These are phyloP conservation scores for Cladosporium sp. DNA, from an alignment of 2,329 filamentous ascomycete species.

Conservation along the genomic window DNA sequence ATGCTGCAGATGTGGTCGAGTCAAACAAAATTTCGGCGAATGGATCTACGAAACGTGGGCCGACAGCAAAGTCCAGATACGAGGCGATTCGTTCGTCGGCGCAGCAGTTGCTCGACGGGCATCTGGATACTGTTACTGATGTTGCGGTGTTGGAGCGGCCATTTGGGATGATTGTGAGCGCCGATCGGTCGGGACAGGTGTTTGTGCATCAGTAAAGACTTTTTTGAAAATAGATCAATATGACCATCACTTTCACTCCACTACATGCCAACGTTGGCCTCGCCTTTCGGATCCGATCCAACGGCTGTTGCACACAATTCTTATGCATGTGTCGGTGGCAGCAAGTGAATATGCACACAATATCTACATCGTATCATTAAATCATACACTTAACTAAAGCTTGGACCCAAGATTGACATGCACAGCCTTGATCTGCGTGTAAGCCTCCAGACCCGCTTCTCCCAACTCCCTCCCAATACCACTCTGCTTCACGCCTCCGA, in stretches of 20 bases:
- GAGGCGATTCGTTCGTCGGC: constrained; percentile 87
- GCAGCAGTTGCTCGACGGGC: constrained; percentile 78
- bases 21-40: constrained; percentile 31
- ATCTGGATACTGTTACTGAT: constrained; percentile 85
- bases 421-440: constrained; percentile 59
- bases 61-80: constrained; percentile 61
- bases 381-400: constrained; percentile 34
- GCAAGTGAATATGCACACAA: background rate
- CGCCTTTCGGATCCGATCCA: background rate
- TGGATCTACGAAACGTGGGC: constrained; percentile 39
- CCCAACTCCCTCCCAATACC: constrained; percentile 63
- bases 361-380: background rate
- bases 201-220: constrained; percentile 69
- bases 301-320: background rate
- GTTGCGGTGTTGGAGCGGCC: constrained; percentile 85
- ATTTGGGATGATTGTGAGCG: constrained; percentile 89
- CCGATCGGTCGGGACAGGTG: constrained; percentile 83
- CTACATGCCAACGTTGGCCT: background rate
- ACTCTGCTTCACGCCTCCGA: constrained; percentile 63
- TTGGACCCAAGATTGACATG: constrained; percentile 50
- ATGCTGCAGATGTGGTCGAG: constrained; percentile 27
- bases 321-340: background rate
- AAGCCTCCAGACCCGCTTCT: constrained; percentile 61
- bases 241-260: background rate
- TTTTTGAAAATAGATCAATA: background rate